phyloP scores from a whole-genome alignment of 805 yeast species.

The Cyberlindnera maritima region DNA sequence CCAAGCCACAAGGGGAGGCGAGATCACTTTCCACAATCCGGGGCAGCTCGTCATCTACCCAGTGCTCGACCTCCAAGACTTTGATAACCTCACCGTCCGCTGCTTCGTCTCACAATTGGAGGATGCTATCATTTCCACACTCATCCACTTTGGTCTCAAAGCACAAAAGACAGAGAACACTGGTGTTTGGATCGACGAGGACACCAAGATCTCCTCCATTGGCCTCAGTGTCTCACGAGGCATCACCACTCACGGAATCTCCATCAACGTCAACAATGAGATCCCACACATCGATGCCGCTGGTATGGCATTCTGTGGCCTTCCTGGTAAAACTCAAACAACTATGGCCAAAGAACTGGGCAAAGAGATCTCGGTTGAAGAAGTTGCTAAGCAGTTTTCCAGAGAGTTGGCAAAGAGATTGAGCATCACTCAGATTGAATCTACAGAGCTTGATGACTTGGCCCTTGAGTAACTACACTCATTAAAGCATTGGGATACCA shows the following conservation, averaged over 20 bases:
- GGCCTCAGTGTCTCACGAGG: conserved; percentile 86
- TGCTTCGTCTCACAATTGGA: conserved; percentile 69
- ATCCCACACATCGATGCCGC: conserved; percentile 60
- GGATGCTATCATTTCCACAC: conserved; percentile 47
- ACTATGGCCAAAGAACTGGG: conserved; percentile 38
- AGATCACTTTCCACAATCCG: conserved; percentile 93
- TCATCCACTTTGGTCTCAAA: conserved; percentile 39
- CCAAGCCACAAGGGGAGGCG: conserved; percentile 92
- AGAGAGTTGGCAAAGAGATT: conserved; percentile 40
- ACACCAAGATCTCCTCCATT: conserved; percentile 76
- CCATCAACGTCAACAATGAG: conserved; percentile 76
- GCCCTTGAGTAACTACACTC: conserved; percentile 23
- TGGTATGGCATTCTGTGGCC: conserved; percentile 80
- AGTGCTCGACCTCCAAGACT: conserved; percentile 64
- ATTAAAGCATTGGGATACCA: too few species aligned
- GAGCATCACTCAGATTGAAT: conserved; percentile 36
- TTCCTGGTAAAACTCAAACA: conserved; percentile 59
- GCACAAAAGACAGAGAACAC: conserved; percentile 62
- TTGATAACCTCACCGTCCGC: conserved; percentile 52
- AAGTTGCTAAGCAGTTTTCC: conserved; percentile 44
- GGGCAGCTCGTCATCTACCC: conserved; percentile 91
- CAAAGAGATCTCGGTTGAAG: conserved; percentile 24
- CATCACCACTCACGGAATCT: conserved; percentile 86
- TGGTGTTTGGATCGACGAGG: conserved; percentile 76
- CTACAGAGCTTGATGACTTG: conserved; percentile 34